phyloP scores from a whole-genome alignment of 495 filamentous ascomycete genomes.

The Cryomyces minteri region DNA sequence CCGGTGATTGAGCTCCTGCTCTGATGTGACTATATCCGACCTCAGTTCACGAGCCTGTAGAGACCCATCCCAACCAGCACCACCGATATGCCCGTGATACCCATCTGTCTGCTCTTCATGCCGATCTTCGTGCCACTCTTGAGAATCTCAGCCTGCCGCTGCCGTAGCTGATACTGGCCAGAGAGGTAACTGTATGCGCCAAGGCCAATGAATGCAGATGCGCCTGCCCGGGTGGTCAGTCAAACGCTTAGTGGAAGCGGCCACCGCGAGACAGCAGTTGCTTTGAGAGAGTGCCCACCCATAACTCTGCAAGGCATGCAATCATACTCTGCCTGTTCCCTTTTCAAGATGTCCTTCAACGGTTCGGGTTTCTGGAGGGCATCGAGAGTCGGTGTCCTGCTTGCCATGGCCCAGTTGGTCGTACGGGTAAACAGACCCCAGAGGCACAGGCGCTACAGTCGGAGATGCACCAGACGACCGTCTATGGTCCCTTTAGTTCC shows the following conservation, averaged over 20 bases:
- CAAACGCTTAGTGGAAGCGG: no score
- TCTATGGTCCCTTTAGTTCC: no score
- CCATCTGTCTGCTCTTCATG: conserved; percentile 50
- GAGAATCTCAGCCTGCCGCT: conserved; percentile 49
- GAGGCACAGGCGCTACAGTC: no score
- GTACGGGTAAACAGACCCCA: no score
- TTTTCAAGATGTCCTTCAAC: conserved; percentile 4
- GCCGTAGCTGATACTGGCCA: conserved; percentile 54
- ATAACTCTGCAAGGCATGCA: conserved; percentile 21
- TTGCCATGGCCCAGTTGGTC: no score
- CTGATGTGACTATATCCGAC: not conserved
- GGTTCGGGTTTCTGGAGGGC: not conserved
- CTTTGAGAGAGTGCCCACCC: conserved; percentile 9
- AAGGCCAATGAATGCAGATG: conserved; percentile 72
- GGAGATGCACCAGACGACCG: no score
- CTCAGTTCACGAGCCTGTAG: conserved; percentile 36
- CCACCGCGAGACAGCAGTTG: not conserved
- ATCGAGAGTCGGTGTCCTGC: not conserved
- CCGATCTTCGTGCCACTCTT: conserved; percentile 56
- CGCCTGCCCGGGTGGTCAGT: conserved; percentile 38
- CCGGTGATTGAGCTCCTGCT: no score
- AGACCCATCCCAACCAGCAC: conserved; percentile 51
- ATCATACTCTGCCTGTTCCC: conserved; percentile 13
- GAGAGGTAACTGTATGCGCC: conserved; percentile 74
- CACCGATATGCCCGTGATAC: conserved; percentile 52